Percentiles rank a stretch among this genome's conserved stretches.
Conservation (phyloP, 176 grass and related monocot genomes). For the Elaeis guineensis region DNA sequence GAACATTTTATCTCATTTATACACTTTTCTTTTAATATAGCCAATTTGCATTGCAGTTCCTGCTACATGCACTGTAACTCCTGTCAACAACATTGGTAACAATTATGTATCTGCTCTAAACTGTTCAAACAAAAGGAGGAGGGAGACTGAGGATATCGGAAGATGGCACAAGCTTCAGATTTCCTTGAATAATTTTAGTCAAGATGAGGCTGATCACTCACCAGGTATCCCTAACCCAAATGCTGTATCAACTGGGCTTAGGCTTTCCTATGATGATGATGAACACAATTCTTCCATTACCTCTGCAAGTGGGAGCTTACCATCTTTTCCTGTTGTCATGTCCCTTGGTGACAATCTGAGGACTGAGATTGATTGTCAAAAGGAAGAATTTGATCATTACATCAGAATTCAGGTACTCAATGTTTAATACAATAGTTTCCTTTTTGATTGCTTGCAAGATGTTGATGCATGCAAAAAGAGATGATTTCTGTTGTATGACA, state of each 20-base stretch:
- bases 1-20: too few species aligned
- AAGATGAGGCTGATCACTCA: conserved; percentile 21
- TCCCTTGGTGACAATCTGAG: conserved; percentile 26
- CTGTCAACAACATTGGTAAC: conserved; percentile 27
- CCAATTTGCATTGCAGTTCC: conserved; percentile 14
- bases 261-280: conserved; percentile 36
- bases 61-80: conserved; percentile 20
- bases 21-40: too few species aligned
- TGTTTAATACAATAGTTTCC: too few species aligned
- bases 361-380: conserved; percentile 42
- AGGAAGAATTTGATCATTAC: conserved; percentile 29
- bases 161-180: conserved; percentile 47
- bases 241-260: conserved; percentile 44
- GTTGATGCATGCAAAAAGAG: too few species aligned
- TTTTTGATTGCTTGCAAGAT: too few species aligned
- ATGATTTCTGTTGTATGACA: too few species aligned
- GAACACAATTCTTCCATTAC: conserved; percentile 45
- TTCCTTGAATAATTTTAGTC: conserved; percentile 31
- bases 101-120: conserved; percentile 23
- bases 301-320: conserved; percentile 42
- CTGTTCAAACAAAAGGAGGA: conserved; percentile 29
- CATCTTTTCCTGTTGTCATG: conserved; percentile 19
- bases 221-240: conserved; percentile 25
- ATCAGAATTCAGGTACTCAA: conserved; percentile 31
- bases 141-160: conserved; percentile 10